These are phyloP conservation scores for Magnaporthiopsis incrustans DNA, from an alignment of 2,329 filamentous ascomycete species.

Conservation along the genomic window DNA sequence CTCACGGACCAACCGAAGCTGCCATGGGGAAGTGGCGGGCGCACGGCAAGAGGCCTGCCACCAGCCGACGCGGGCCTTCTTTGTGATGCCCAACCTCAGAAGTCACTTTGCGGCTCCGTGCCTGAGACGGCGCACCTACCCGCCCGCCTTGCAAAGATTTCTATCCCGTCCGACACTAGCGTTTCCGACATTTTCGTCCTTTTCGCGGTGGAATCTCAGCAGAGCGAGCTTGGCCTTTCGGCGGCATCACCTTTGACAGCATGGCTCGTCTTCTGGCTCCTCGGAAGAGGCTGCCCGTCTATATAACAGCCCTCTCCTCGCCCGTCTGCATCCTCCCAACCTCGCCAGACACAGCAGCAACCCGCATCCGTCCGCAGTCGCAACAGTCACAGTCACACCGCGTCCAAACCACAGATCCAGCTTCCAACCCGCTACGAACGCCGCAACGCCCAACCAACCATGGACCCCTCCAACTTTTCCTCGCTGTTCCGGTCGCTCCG, in stretches of 20 bases:
- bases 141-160: neutral
- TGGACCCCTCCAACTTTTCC: no score
- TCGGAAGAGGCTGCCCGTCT: neutral
- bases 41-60: neutral
- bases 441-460: no score
- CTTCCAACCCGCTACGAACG: no score
- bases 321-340: neutral
- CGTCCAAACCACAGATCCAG: neutral
- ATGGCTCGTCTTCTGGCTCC: no score
- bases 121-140: neutral
- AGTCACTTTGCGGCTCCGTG: neutral
- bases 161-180: no score
- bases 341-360: neutral
- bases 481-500: no score
- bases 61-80: neutral
- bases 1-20: no score
- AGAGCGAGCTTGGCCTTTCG: no score
- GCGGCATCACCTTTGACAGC: neutral
- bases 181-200: no score
- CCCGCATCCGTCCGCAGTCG: neutral
- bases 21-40: neutral
- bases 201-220: neutral
- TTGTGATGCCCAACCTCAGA: neutral
- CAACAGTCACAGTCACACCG: neutral
- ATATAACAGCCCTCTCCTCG: neutral